These are phyloP conservation scores for Kingdonia uniflora DNA, from an alignment of 164 flowering plant genomes.

Conservation along the genomic window DNA sequence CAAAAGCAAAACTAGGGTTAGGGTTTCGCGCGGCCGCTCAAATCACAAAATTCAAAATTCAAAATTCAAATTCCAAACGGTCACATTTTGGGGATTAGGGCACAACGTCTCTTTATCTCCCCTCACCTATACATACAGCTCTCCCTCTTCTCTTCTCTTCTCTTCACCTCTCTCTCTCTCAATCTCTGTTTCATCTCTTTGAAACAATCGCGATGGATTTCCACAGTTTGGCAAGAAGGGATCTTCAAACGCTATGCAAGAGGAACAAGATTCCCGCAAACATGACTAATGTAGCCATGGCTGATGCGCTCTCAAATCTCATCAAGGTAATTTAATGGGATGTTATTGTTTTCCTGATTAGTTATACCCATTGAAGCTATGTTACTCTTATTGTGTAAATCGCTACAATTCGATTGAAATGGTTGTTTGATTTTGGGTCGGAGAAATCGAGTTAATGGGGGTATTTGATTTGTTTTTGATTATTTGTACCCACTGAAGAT, in stretches of 20 bases:
- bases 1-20: too few relatives aligned
- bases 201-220: slow-evolving; percentile 48
- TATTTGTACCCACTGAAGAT: too few relatives aligned
- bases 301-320: slow-evolving; percentile 69
- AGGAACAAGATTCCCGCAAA: slow-evolving; percentile 82
- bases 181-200: background rate
- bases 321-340: slow-evolving; percentile 31
- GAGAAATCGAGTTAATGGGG: background rate
- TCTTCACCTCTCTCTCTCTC: background rate
- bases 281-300: slow-evolving; percentile 90
- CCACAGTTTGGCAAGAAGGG: slow-evolving; percentile 60
- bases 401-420: background rate
- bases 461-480: background rate
- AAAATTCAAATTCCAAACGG: too few relatives aligned
- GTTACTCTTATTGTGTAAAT: background rate
- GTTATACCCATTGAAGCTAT: background rate
- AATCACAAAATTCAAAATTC: too few relatives aligned
- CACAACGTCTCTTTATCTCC: too few relatives aligned
- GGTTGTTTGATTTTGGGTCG: background rate
- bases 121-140: too few relatives aligned
- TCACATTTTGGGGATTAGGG: too few relatives aligned
- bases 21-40: too few relatives aligned
- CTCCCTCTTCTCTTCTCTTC: background rate
- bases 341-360: background rate
- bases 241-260: slow-evolving; percentile 92